These are phyloP conservation scores for Fistulifera pelliculosa DNA, from an alignment of 108 stramenopile genomes.

Conservation along the genomic window DNA sequence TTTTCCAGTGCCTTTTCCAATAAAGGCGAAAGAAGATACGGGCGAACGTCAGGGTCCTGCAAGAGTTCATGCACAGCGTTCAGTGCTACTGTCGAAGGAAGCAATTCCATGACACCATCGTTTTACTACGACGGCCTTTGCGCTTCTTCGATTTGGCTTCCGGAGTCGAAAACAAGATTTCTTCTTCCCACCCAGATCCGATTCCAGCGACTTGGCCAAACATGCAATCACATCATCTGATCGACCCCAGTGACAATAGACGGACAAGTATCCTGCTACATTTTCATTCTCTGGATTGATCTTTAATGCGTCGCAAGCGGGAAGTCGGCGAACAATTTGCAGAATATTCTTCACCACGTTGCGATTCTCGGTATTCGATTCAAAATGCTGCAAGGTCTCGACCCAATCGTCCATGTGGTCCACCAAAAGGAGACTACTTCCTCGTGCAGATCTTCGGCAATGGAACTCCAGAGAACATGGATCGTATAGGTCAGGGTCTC, in stretches of 20 bases:
- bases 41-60: slow-evolving; percentile 2
- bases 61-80: too few species aligned
- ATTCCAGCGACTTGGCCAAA: too few species aligned
- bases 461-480: slow-evolving; percentile 53
- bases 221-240: too few species aligned
- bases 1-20: slow-evolving; percentile 16
- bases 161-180: too few species aligned
- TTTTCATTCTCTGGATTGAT: slow-evolving; percentile 17
- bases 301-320: not conserved
- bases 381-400: not conserved
- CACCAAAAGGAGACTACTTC: slow-evolving; percentile 3
- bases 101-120: too few species aligned
- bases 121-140: too few species aligned
- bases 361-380: not conserved
- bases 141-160: too few species aligned
- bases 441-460: slow-evolving; percentile 16
- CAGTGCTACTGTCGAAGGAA: too few species aligned
- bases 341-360: not conserved
- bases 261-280: not conserved
- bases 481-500: slow-evolving; percentile 56
- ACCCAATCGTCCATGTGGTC: slow-evolving; percentile 14
- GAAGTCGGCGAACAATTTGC: not conserved
- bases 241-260: too few species aligned
- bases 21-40: not conserved
- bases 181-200: too few species aligned